Percentiles rank a stretch among this genome's conserved stretches.
These are phyloP conservation scores for Thraustochytrium striatum DNA, from an alignment of 352 stramenopile genomes.

Conservation along the genomic window DNA sequence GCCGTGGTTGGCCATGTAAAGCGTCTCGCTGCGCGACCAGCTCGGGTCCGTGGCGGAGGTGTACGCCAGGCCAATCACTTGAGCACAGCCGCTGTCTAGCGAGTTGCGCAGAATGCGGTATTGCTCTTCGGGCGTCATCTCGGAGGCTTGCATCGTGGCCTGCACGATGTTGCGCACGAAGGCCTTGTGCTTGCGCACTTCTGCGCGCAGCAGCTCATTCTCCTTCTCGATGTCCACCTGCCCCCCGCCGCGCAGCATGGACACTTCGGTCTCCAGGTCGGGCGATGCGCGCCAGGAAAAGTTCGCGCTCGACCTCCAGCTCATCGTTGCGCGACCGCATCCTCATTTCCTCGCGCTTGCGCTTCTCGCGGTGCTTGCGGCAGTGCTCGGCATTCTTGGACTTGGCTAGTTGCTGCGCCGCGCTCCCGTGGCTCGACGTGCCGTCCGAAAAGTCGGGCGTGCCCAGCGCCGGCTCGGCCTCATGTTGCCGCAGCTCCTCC, in stretches of 20 bases:
- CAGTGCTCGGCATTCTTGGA: not conserved
- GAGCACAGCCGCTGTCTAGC: not conserved
- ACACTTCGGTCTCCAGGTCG: not conserved
- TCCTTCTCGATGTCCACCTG: not conserved
- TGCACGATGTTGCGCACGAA: not conserved
- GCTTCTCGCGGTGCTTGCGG: not conserved
- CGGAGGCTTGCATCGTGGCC: not conserved
- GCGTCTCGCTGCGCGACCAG: not conserved
- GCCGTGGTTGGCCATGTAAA: not conserved
- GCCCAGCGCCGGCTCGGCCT: too few species aligned
- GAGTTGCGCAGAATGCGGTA: not conserved
- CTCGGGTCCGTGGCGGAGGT: not conserved
- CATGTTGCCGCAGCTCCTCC: too few species aligned
- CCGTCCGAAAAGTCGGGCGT: too few species aligned
- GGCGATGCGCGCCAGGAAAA: not conserved
- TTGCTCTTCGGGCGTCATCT: not conserved
- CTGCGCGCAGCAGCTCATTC: not conserved
- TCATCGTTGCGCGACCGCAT: not conserved
- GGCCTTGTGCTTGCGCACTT: not conserved
- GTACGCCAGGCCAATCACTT: not conserved
- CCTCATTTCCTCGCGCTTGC: not conserved
- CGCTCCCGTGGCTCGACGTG: too few species aligned
- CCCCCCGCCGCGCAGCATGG: not conserved
- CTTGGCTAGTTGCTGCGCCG: too few species aligned
- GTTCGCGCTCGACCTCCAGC: not conserved